Conservation (phyloP, 2,329 filamentous ascomycete species). For the Phaeophleospora eucalypticola region DNA sequence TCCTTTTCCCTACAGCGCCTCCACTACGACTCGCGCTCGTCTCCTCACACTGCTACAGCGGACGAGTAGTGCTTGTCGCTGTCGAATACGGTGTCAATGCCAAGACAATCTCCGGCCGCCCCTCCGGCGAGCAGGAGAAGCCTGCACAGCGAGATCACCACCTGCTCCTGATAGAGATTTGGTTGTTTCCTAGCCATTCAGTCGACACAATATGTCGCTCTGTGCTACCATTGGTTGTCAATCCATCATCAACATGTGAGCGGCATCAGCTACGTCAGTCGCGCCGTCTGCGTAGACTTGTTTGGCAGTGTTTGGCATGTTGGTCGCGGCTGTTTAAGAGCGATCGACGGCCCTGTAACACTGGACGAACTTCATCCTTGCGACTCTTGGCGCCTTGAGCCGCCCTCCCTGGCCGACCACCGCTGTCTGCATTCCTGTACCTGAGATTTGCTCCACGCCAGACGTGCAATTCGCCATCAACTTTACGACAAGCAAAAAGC, state of each 20-base stretch:
- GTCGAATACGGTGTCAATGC: background rate
- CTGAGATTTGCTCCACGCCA: slow-evolving; percentile 2
- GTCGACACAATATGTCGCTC: too few relatives aligned
- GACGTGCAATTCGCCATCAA: background rate
- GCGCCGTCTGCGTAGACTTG: too few relatives aligned
- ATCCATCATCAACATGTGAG: background rate
- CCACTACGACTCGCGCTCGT: background rate
- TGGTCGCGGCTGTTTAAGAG: background rate
- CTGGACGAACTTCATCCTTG: slow-evolving; percentile 1
- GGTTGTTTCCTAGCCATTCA: too few relatives aligned
- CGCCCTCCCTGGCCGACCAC: background rate
- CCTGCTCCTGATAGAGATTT: too few relatives aligned
- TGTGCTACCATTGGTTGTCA: background rate
- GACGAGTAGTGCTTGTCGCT: too few relatives aligned
- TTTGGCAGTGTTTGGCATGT: too few relatives aligned
- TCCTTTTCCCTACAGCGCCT: background rate
- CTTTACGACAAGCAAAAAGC: background rate
- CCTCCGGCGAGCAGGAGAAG: slow-evolving; percentile 2
- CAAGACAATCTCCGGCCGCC: background rate
- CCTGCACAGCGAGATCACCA: too few relatives aligned
- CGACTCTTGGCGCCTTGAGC: slow-evolving; percentile 1
- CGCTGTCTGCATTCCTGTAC: slow-evolving; percentile 7
- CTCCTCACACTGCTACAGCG: background rate
- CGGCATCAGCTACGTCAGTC: slow-evolving; percentile 1
- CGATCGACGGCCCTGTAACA: background rate